Evolutionary conservation across 2,329 filamentous ascomycete genomes (phyloP), one percentile per base, ranked within the genome.

Genomic region (Fusarium vanettenii): DNA sequence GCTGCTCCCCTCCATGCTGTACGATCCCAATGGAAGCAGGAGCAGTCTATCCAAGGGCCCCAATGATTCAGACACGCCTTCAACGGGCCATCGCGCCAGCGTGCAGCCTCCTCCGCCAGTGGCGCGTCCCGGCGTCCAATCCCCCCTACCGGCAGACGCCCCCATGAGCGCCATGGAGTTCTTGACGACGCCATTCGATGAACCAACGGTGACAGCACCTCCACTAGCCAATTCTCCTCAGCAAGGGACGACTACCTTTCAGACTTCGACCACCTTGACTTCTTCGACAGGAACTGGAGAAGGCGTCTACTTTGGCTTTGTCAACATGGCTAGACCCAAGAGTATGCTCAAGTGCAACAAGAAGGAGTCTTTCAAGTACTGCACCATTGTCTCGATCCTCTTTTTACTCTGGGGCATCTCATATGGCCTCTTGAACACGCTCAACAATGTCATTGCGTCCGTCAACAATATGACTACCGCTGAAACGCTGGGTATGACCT

Each of bases 371-470:
- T 84, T 93, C 74, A 93, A 91, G 73, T 94, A 94, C 73, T 92
- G 93, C 78, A 87, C 89, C 18, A 86, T 94, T 72, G 94, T 97
- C 25, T 94, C 93, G 1, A 89, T 95, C 8, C 86, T 98, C 0
- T 97, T 98, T 83, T 91, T 97, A 73, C 85, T 98, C 4, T 97
- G 95, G 95, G 95, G 95, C 0, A 93, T 98, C 67, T 95, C 95
- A 0, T 98, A 98, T 77, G 95, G 95, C 1, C 88, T 98, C 2
- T 86, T 98, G 7, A 95, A 97, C 78, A 93, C 92, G 0, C 88
- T 98, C 31, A 97, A 97, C 80, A 88, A 88, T 22, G 90, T 91
- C 27, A 92, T 95, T 62, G 90, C 92, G 39, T 79, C 83, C 14
- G 88, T 94, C 7, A 88, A 92, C 16, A 78, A 88, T 25, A 92